Evolutionary conservation across 176 grass and related monocot species (phyloP).

Genomic region (Musa schizocarpa): DNA sequence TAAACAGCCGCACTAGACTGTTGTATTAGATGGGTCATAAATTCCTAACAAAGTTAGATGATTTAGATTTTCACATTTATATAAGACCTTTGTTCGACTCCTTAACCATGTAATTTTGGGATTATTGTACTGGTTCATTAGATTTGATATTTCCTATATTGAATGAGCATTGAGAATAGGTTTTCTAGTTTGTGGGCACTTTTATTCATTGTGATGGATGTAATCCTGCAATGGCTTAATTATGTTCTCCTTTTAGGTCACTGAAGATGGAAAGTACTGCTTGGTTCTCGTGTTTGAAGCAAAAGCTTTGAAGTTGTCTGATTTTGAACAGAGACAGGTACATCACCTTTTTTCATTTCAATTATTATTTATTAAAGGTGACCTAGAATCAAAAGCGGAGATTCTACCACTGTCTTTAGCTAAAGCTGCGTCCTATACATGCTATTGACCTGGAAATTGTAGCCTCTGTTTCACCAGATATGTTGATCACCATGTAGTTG

Average conservation of each 20-base stretch:
- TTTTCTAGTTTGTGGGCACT: neutral
- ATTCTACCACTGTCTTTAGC: neutral
- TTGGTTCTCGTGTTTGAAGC: slow-evolving; percentile 63
- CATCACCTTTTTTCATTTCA: neutral
- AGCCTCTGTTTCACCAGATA: neutral
- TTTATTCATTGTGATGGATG: neutral
- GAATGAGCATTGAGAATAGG: neutral
- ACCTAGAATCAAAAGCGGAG: neutral
- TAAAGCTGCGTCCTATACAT: neutral
- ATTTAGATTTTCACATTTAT: too few species aligned
- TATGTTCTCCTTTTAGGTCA: slow-evolving; percentile 30
- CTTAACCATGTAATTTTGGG: too few species aligned
- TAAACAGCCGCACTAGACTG: too few species aligned
- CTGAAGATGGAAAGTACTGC: slow-evolving; percentile 39
- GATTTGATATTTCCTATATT: too few species aligned
- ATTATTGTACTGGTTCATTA: too few species aligned
- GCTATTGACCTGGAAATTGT: neutral
- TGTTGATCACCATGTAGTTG: neutral
- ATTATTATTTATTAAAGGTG: neutral
- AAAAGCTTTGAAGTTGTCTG: slow-evolving; percentile 39
- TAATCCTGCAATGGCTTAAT: neutral
- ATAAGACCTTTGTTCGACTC: too few species aligned
- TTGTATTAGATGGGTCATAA: too few species aligned
- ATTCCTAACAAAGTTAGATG: too few species aligned
- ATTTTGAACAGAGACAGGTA: slow-evolving; percentile 37